phyloP scores from a whole-genome alignment of 1,284 basidiomycete species.

The Ceratobasidium sp. region DNA sequence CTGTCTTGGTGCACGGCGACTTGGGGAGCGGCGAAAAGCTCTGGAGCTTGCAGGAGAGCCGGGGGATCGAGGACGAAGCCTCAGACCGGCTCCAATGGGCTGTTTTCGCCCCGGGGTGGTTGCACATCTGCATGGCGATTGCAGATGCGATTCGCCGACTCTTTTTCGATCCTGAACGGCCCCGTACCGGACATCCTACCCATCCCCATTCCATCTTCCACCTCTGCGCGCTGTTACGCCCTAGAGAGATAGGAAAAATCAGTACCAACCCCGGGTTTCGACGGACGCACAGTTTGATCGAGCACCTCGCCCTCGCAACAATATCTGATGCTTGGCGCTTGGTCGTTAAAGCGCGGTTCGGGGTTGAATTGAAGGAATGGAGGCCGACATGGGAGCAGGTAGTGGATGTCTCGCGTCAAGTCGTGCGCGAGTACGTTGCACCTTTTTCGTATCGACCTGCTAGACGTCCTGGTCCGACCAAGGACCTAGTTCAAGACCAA shows the following conservation, averaged over 20 bases:
- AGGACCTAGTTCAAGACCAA: slow-evolving; percentile 59
- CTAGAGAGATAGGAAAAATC: slow-evolving; percentile 57
- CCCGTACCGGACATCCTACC: slow-evolving; percentile 7
- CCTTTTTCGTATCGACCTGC: slow-evolving; percentile 17
- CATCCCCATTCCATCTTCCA: slow-evolving; percentile 46
- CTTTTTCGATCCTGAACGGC: slow-evolving; percentile 40
- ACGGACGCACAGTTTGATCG: slow-evolving; percentile 59
- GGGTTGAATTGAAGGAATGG: slow-evolving; percentile 52
- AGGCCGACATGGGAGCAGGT: slow-evolving; percentile 53
- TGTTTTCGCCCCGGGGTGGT: neutral
- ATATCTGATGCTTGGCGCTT: slow-evolving; percentile 54
- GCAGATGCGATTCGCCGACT: slow-evolving; percentile 58
- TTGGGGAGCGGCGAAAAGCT: slow-evolving; percentile 54
- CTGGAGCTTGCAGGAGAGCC: slow-evolving; percentile 41
- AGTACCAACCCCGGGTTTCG: slow-evolving; percentile 57
- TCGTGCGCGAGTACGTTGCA: slow-evolving; percentile 52
- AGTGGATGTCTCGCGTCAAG: slow-evolving; percentile 47
- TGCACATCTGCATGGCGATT: neutral
- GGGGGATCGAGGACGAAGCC: slow-evolving; percentile 53
- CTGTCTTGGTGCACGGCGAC: slow-evolving; percentile 53
- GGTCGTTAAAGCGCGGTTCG: slow-evolving; percentile 39
- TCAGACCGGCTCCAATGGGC: slow-evolving; percentile 50
- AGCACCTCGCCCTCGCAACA: slow-evolving; percentile 53
- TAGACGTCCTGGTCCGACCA: neutral
- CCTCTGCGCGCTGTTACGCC: slow-evolving; percentile 51